Evolutionary conservation across 306 rosid genomes (phyloP), one percentile per base, ranked within the genome.

Genomic region (Castanea mollissima): DNA sequence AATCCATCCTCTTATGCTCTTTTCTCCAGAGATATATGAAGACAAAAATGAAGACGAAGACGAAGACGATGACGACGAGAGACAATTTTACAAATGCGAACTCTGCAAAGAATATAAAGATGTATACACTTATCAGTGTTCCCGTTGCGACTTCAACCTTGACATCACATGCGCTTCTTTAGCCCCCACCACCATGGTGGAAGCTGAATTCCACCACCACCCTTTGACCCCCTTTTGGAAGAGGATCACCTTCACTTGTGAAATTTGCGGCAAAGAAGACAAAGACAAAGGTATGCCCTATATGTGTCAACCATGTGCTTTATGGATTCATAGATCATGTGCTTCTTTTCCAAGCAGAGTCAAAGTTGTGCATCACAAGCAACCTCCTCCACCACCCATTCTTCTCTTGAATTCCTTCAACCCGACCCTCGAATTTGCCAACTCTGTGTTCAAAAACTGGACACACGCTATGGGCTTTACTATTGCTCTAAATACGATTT

Each of bases 1-100:
- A 46, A 11, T 9, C 12, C 52, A 46, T 46, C 14, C 52, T 46
- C 52, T 11, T 11, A 46, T 11, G 2, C 52, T 46, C 52, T 46
- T 0, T 46, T 0, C 1, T 0, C 1, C 0, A 44, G 0, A 2
- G 0, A 9, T 9, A 44, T 44, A 0, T 0, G 2, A 6, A 23
- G 23, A 23, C 23, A 23, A 23, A 23, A 23, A 0, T 0, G 2
- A 6, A 23, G 23, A 23, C 23, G 0, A 23, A 23, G 0, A 23
- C 23, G 23, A 23, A 23, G 1, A 23, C 1, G 23, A 23, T 23
- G 23, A 23, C 23, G 46, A 38, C 0, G 46, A 38, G 0, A 7
- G 1, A 5, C 6, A 41, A 41, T 6, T 5, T 44, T 10, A 10
- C 51, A 46, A 46, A 2, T 46, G 52, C 12, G 0, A 10, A 44